phyloP scores from a whole-genome alignment of 2,329 filamentous ascomycete genomes.

The Xylaria sp. region DNA sequence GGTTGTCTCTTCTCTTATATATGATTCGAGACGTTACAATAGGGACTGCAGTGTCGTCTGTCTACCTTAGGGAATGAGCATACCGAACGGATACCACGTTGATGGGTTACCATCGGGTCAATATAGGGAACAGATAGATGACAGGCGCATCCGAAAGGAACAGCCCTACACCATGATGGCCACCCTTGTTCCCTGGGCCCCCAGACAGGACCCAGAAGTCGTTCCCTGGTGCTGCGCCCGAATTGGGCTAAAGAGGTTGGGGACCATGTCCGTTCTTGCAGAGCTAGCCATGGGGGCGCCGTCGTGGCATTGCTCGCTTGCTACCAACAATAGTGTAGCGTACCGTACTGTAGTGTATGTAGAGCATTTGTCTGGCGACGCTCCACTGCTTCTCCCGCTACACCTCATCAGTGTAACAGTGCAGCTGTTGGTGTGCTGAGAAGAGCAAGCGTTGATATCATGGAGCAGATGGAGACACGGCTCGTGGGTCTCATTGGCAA shows the following conservation, averaged over 20 bases:
- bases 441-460: slow-evolving; percentile 17
- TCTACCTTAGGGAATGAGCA: background rate
- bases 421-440: slow-evolving; percentile 27
- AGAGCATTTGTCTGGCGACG: too few species aligned
- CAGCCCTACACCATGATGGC: slow-evolving; percentile 24
- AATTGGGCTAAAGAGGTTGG: slow-evolving; percentile 24
- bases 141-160: slow-evolving; percentile 9
- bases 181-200: slow-evolving; percentile 14
- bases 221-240: slow-evolving; percentile 12
- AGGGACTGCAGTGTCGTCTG: background rate
- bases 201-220: background rate
- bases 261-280: slow-evolving; percentile 20
- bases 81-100: slow-evolving; percentile 8
- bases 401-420: background rate
- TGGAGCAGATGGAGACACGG: slow-evolving; percentile 11
- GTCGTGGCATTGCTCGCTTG: slow-evolving; percentile 32
- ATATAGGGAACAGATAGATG: slow-evolving; percentile 1
- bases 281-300: slow-evolving; percentile 18
- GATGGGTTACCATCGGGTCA: slow-evolving; percentile 11
- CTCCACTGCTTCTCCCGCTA: too few species aligned
- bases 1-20: slow-evolving; percentile 37
- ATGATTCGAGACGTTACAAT: slow-evolving; percentile 2
- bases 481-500: slow-evolving; percentile 30
- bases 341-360: too few species aligned
- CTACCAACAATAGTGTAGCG: background rate